These are phyloP conservation scores for Yamadazyma pseudoaaseri DNA, from an alignment of 1,139 yeast species.

Conservation along the genomic window DNA sequence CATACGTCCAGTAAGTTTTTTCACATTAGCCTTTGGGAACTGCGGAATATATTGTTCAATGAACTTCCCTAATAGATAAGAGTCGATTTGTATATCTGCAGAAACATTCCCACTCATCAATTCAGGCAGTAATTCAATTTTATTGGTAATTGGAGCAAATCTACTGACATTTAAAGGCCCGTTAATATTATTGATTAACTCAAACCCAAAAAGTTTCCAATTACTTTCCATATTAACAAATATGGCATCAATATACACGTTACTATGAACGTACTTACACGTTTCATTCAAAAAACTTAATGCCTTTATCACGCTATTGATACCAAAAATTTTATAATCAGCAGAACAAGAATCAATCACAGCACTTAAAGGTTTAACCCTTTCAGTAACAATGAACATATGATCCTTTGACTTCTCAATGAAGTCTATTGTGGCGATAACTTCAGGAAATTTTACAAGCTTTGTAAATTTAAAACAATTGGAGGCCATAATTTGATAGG, in stretches of 20 bases:
- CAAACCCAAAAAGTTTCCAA: conserved; percentile 86
- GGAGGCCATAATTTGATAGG: conserved; percentile 32
- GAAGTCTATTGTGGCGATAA: conserved; percentile 66
- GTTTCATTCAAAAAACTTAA: conserved; percentile 62
- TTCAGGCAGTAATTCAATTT: conserved; percentile 18
- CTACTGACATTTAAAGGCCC: conserved; percentile 33
- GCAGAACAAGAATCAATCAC: conserved; percentile 27
- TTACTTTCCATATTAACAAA: conserved; percentile 70
- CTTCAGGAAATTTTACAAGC: conserved; percentile 74
- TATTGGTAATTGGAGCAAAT: conserved; percentile 5
- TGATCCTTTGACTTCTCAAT: conserved; percentile 55
- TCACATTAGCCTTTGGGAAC: conserved; percentile 8
- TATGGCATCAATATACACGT: conserved; percentile 54
- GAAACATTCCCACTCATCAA: conserved; percentile 33
- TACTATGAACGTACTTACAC: conserved; percentile 67
- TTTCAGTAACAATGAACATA: conserved; percentile 76
- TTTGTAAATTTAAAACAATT: conserved; percentile 68
- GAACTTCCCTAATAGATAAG: conserved; percentile 57
- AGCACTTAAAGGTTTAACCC: conserved; percentile 57
- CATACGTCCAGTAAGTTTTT: conserved; percentile 23
- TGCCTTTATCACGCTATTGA: conserved; percentile 55
- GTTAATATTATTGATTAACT: conserved; percentile 54
- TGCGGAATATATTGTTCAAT: conserved; percentile 22
- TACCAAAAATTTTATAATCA: conserved; percentile 54
- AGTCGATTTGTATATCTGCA: conserved; percentile 49